Percentiles rank a stretch among this genome's conserved stretches.
phyloP scores from a whole-genome alignment of 2,329 filamentous ascomycete species.

The Exophiala alcalophila region DNA sequence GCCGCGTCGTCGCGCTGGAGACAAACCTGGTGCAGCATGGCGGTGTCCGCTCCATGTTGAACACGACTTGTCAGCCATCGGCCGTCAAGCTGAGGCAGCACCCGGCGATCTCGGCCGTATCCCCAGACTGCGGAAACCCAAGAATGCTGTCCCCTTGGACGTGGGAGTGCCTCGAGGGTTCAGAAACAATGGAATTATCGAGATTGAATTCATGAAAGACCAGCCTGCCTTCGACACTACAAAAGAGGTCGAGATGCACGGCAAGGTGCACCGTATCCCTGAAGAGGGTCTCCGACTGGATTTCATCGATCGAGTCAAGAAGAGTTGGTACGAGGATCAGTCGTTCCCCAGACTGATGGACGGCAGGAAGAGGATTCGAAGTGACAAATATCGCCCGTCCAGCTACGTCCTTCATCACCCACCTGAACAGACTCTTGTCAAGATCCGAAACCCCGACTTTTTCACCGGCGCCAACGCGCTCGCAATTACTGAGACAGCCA shows the following conservation, averaged over 20 bases:
- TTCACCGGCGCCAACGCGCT: slow-evolving; percentile 29
- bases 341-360: slow-evolving; percentile 20
- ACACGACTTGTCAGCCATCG: slow-evolving; percentile 62
- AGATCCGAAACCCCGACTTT: slow-evolving; percentile 33
- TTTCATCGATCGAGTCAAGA: slow-evolving; percentile 65
- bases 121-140: slow-evolving; percentile 50
- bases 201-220: slow-evolving; percentile 61
- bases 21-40: slow-evolving; percentile 67
- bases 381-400: slow-evolving; percentile 23
- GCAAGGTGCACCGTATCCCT: slow-evolving; percentile 63
- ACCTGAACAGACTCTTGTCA: slow-evolving; percentile 30
- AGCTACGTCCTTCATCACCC: slow-evolving; percentile 19
- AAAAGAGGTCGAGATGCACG: slow-evolving; percentile 59
- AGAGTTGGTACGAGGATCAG: slow-evolving; percentile 36
- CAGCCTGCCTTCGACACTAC: slow-evolving; percentile 49
- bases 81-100: slow-evolving; percentile 43
- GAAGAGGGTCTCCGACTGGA: slow-evolving; percentile 65
- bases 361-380: slow-evolving; percentile 17
- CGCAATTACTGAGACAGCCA: slow-evolving; percentile 27
- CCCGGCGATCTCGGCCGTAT: slow-evolving; percentile 33
- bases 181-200: slow-evolving; percentile 68
- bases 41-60: slow-evolving; percentile 85
- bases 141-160: slow-evolving; percentile 48
- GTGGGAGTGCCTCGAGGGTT: slow-evolving; percentile 58
- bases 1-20: slow-evolving; percentile 54